Percentiles rank a stretch among this genome's conserved stretches.
Evolutionary conservation across 768 basidiomycete genomes (phyloP).

Genomic region (Hygrocybe coccinea): DNA sequence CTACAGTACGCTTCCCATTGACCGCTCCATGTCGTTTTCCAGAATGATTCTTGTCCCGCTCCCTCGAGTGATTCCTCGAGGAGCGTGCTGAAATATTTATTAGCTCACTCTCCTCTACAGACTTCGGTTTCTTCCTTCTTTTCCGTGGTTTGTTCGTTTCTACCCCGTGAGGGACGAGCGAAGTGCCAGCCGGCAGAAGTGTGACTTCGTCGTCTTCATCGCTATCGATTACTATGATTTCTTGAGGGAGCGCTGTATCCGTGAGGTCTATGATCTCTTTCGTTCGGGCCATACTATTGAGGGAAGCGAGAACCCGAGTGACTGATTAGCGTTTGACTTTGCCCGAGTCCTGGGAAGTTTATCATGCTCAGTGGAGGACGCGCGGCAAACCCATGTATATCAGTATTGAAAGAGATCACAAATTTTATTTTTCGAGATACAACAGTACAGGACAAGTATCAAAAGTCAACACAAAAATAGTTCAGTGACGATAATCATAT

Average conservation of each 20-base stretch:
- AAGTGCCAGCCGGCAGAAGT: neutral
- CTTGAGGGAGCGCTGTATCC: neutral
- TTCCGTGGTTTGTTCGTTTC: neutral
- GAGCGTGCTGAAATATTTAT: no score
- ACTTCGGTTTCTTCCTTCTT: neutral
- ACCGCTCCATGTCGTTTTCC: neutral
- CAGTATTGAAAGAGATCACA: no score
- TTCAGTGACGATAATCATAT: neutral
- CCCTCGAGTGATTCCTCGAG: neutral
- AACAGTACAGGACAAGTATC: no score
- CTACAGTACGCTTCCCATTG: neutral
- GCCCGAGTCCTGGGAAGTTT: no score
- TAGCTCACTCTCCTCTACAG: no score
- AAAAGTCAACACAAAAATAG: no score
- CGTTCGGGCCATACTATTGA: neutral
- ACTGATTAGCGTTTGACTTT: no score
- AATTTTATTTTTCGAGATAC: no score
- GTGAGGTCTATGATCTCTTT: slow-evolving; percentile 8
- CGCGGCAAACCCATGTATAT: no score
- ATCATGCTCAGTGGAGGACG: no score
- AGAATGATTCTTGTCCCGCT: no score
- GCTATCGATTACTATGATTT: slow-evolving; percentile 2
- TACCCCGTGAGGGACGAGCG: neutral
- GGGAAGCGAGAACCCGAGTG: neutral
- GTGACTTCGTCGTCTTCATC: neutral